phyloP scores from a whole-genome alignment of 768 basidiomycete species.

The Mycena capillaripes region DNA sequence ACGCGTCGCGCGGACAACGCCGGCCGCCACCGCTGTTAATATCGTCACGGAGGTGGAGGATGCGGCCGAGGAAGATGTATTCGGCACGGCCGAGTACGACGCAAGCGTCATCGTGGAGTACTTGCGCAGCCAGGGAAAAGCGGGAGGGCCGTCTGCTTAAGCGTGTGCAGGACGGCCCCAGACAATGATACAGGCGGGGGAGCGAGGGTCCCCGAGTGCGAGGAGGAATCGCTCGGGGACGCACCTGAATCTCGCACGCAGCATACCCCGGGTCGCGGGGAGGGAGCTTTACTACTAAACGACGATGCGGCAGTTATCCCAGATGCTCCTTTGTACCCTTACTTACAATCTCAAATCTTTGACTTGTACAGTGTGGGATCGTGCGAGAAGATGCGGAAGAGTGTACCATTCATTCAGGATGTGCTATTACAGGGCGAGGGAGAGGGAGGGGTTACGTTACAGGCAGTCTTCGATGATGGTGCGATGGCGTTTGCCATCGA shows the following conservation, averaged over 20 bases:
- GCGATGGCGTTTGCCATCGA: slow-evolving; percentile 30
- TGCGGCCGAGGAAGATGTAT: not conserved
- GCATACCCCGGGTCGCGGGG: slow-evolving; percentile 21
- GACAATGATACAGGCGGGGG: not conserved
- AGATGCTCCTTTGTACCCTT: slow-evolving; percentile 6
- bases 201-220: slow-evolving; percentile 27
- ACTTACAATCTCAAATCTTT: slow-evolving; percentile 18
- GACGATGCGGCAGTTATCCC: slow-evolving; percentile 13
- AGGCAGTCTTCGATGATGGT: slow-evolving; percentile 31
- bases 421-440: not conserved
- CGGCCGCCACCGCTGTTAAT: not conserved
- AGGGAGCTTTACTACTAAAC: slow-evolving; percentile 9
- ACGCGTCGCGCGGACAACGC: not conserved
- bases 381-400: not conserved
- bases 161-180: slow-evolving; percentile 14
- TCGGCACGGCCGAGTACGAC: slow-evolving; percentile 22
- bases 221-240: slow-evolving; percentile 29
- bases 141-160: slow-evolving; percentile 22
- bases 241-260: slow-evolving; percentile 3
- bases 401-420: slow-evolving; percentile 23
- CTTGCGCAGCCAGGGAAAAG: slow-evolving; percentile 28
- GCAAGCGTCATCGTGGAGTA: slow-evolving; percentile 12
- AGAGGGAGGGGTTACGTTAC: not conserved
- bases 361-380: slow-evolving; percentile 28
- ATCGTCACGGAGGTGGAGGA: slow-evolving; percentile 13